Base-by-base conservation (phyloP, 140 eudicot genomes). In the Anethum foeniculum region DNA sequence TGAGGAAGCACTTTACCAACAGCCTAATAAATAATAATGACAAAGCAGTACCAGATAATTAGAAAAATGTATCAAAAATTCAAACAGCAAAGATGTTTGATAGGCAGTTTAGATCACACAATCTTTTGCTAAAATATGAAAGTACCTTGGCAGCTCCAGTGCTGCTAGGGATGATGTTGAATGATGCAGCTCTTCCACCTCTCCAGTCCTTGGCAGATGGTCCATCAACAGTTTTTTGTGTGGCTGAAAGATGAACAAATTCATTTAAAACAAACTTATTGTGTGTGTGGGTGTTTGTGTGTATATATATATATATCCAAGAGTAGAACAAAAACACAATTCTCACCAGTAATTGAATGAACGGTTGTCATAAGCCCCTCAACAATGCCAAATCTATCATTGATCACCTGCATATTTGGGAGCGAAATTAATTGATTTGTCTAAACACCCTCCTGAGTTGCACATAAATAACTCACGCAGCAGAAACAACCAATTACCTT, bases 281-380 rank as follows among this genome's bases (percentile, higher is more conserved):
- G 0, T 5, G 6, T n/a, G n/a, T n/a, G n/a, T n/a, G n/a, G n/a
- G n/a, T n/a, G n/a, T n/a, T n/a, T n/a, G n/a, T n/a, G n/a, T n/a
- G n/a, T n/a, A 5, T 2, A 39, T 15, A 6, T 10, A 5, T 41
- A 27, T 11, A 75, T 3, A 1, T 6, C 39, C 1, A 25, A 49
- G 48, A 27, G 11, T 12, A 36, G 4, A 48, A 44, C 13, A 76
- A 15, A 16, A 41, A 41, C 8, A 75, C 4, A 41, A 39, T 52
- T 15, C 84, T 51, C 80, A 85, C 93, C 93, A 1, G 96, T 89
- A 51, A 88, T 91, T 39, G 91, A 86, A 81, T 89, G 96, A 71
- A 89, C 93, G 0, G 93, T 89, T 38, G 96, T 91, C 96, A 91
- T 91, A 14, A 91, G 90, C 76, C 96, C 96, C 86, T 91, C 96